Percentiles rank a stretch among this genome's conserved stretches.
Evolutionary conservation across 2,329 filamentous ascomycete species (phyloP).

Genomic region (Aspergillus sp.): DNA sequence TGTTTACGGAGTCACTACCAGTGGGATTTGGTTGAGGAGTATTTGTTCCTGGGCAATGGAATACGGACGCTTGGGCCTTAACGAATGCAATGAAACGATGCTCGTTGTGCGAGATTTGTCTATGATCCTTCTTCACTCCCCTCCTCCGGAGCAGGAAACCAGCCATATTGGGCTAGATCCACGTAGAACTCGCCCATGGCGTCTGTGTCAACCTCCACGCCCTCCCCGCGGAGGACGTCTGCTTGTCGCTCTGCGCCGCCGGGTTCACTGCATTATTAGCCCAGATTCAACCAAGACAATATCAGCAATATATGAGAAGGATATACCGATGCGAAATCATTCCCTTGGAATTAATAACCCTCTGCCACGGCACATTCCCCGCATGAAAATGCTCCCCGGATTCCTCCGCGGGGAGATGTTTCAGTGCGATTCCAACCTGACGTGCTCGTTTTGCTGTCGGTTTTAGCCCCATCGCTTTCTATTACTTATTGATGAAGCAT

Average conservation of each 20-base stretch:
- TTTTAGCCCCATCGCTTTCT: too few relatives aligned
- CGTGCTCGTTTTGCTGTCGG: slow-evolving; percentile 60
- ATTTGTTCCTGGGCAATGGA: not conserved
- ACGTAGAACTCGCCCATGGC: slow-evolving; percentile 40
- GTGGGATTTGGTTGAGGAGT: not conserved
- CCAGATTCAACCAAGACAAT: not conserved
- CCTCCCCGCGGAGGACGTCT: slow-evolving; percentile 34
- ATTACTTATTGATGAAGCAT: too few relatives aligned
- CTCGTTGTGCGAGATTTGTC: not conserved
- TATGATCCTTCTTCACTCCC: not conserved
- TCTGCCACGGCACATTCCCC: slow-evolving; percentile 85
- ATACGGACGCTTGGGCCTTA: not conserved
- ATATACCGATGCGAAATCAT: slow-evolving; percentile 73
- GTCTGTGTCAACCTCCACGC: slow-evolving; percentile 35
- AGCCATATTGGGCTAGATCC: slow-evolving; percentile 39
- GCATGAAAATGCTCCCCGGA: slow-evolving; percentile 57
- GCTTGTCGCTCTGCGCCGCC: slow-evolving; percentile 40
- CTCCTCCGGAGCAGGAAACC: slow-evolving; percentile 38
- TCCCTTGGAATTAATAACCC: slow-evolving; percentile 83
- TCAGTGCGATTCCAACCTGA: slow-evolving; percentile 85
- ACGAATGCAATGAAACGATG: not conserved
- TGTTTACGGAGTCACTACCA: not conserved
- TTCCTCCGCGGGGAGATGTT: slow-evolving; percentile 62
- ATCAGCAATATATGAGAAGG: not conserved
- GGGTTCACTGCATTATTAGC: slow-evolving; percentile 27